Evolutionary conservation across 306 rosid species (phyloP), one percentile per base, ranked within the genome.

Genomic region (Cucurbita argyrosperma): DNA sequence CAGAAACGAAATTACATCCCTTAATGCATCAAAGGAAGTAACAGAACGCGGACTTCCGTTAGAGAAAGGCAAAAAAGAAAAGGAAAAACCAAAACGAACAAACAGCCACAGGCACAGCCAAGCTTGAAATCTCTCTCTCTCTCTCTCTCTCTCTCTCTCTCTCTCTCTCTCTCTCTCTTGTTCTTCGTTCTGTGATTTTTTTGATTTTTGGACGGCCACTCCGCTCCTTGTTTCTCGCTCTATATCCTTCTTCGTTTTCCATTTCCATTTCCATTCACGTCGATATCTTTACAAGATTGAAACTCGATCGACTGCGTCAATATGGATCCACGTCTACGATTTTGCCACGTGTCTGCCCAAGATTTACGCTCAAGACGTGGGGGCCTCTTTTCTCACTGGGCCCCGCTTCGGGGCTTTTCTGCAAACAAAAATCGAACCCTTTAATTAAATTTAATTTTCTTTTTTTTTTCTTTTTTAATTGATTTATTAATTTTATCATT

Each of bases 301-400:
- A 57, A 42, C 23, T 18, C 8, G 40, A 57, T 73, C 60, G 47
- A 14, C 87, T 90, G 88, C 90, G 92, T 91, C 91, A 84, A 49
- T 83, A 85, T 83, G 87, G 90, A 77, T 83, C 92, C 92, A 85
- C 82, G 80, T 68, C 76, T 78, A n/a, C 8, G 10, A 76, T 52
- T 0, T 1, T 1, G 62, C 92, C 96, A 91, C 92, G 96, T 89
- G 91, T 85, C 78, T 49, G 37, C 16, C 64, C 85, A 71, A 72
- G 83, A 87, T 84, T 84, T 74, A 77, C 80, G 81, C 72, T 10
- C 80, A 4, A 59, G 69, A 79, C 96, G 88, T 89, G 96, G 86
- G 80, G 74, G 67, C 90, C 86, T 47, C 8, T 30, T 64, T 11
- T 40, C 14, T 2, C 23, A n/a, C 45, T 75, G 71, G 78, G 62